Evolutionary conservation across 2,329 filamentous ascomycete genomes (phyloP), one percentile per base, ranked within the genome.

Genomic region (Scedosporium aurantiacum): DNA sequence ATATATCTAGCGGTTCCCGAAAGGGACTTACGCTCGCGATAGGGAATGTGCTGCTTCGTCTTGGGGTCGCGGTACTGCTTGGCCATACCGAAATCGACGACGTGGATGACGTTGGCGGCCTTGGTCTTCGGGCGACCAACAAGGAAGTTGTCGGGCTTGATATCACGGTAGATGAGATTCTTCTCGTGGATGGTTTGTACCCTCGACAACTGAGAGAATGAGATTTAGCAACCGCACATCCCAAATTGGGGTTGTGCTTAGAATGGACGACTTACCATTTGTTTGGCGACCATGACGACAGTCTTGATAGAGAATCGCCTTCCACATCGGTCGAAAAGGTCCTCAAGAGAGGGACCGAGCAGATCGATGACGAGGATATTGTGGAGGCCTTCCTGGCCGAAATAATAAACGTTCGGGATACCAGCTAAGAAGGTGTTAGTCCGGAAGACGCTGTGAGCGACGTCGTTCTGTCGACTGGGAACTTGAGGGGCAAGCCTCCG

Each of bases 341-440:
- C 93, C 74, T 99, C 93, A 63, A 99, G 82, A 65, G 91, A 96
- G 60, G 93, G 93, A 16, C 93, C 93, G 27, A 99, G 86, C 50
- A 99, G 82, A 76, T 99, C 93, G 70, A 97, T 97, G 68, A 99
- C 93, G 58, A 99, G 87, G 68, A 97, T 97, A 78, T 99, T 97
- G 81, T 99, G 94, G 32, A 97, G 87, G 68, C 93, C 94, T 76
- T 97, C 93, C 73, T 99, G 94, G 65, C 94, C 94, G 69, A 97
- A 99, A 78, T 97, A 99, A 79, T 97, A 97, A 70, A 99, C 94
- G 83, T 97, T 97, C 70, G 94, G 94, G 68, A 99, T 97, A 70
- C 94, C 94, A 70, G 93, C 93, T 97, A 28, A 57, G 62, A 50
- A 47, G 21, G 27, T 47, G 64, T 69, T 63, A 68, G 69, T 69